Conservation (phyloP, 2,329 filamentous ascomycete genomes). For the Albophoma yamanashiensis region DNA sequence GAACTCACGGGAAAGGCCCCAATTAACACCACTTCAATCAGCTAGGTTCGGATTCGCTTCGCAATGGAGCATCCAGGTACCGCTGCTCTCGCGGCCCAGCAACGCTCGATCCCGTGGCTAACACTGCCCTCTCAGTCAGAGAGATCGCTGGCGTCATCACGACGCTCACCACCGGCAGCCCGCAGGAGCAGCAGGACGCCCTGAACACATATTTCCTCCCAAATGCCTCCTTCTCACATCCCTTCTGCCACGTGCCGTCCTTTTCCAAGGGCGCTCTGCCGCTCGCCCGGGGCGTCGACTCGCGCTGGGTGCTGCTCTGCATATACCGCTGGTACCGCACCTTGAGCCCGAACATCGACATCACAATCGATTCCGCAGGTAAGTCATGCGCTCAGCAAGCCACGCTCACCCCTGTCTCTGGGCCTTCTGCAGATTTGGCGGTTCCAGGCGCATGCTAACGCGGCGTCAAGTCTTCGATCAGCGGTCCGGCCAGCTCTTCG, state of each 20-base stretch:
- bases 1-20: background rate
- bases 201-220: constrained; percentile 65
- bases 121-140: background rate
- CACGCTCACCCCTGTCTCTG: background rate
- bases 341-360: constrained; percentile 60
- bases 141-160: constrained; percentile 60
- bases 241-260: constrained; percentile 60
- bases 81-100: background rate
- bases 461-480: constrained; percentile 52
- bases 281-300: constrained; percentile 37
- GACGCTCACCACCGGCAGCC: constrained; percentile 55
- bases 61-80: constrained; percentile 33
- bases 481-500: constrained; percentile 55
- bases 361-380: constrained; percentile 52
- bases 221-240: constrained; percentile 65
- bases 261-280: constrained; percentile 32
- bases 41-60: background rate
- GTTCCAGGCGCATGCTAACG: background rate
- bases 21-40: background rate
- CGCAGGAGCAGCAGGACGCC: constrained; percentile 51
- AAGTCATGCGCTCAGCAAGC: background rate
- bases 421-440: background rate
- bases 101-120: no score
- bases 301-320: constrained; percentile 52
- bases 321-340: constrained; percentile 83